Conservation (phyloP, 2,329 filamentous ascomycete species). For the Xylariaceae sp. region DNA sequence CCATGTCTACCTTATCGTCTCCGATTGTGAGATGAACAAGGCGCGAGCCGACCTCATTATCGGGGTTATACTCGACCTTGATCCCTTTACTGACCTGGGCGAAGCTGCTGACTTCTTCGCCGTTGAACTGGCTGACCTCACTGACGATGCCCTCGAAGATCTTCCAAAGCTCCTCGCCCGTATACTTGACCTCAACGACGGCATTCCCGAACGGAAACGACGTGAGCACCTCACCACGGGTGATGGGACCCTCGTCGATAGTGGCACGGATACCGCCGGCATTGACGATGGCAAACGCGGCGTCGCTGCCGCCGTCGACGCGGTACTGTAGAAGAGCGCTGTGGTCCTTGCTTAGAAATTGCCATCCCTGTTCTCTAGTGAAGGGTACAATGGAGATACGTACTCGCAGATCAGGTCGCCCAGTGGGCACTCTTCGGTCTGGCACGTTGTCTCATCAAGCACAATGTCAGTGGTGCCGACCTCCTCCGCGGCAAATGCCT, state of each 20-base stretch:
- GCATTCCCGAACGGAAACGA: constrained; percentile 64
- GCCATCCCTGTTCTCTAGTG: constrained; percentile 10
- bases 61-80: constrained; percentile 53
- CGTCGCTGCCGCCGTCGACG: constrained; percentile 39
- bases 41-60: constrained; percentile 41
- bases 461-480: constrained; percentile 50
- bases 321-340: constrained; percentile 60
- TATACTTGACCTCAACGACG: constrained; percentile 52
- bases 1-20: constrained; percentile 41
- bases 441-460: constrained; percentile 57
- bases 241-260: constrained; percentile 58
- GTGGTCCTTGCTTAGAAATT: constrained; percentile 12
- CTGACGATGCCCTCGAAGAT: constrained; percentile 57
- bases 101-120: constrained; percentile 50
- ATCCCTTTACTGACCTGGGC: constrained; percentile 58
- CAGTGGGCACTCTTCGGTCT: constrained; percentile 52
- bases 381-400: constrained; percentile 8
- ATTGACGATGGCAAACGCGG: constrained; percentile 59
- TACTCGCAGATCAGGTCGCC: constrained; percentile 51
- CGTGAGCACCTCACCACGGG: constrained; percentile 58
- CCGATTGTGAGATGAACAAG: constrained; percentile 50
- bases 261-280: constrained; percentile 60
- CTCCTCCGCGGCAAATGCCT: constrained; percentile 53
- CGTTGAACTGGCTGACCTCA: constrained; percentile 50
- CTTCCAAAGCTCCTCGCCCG: constrained; percentile 50